phyloP scores from a whole-genome alignment of 305 asterid species.

The Fraxinus albicans region DNA sequence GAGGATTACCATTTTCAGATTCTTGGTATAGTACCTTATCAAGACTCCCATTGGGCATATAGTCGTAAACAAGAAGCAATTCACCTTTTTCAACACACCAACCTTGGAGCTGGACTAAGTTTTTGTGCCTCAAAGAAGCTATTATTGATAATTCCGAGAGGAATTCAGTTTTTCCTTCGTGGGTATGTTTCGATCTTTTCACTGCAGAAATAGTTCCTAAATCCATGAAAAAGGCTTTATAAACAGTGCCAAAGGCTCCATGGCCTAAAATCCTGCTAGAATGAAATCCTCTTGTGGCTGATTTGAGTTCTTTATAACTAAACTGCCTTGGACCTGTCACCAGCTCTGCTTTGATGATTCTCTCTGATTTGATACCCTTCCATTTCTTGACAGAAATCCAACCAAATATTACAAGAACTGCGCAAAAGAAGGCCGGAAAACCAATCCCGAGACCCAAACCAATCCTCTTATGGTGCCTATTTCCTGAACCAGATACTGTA shows the following conservation, averaged over 20 bases:
- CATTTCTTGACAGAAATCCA: constrained; percentile 35
- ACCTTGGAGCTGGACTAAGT: constrained; percentile 51
- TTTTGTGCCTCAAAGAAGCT: constrained; percentile 55
- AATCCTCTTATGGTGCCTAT: constrained; percentile 28
- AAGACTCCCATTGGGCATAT: constrained; percentile 53
- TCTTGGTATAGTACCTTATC: constrained; percentile 39
- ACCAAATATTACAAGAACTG: constrained; percentile 26
- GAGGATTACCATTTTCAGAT: constrained; percentile 5
- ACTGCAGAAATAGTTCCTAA: constrained; percentile 36
- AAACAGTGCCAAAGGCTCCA: constrained; percentile 56
- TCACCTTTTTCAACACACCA: constrained; percentile 56
- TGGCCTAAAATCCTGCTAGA: constrained; percentile 45
- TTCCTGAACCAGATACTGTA: constrained; percentile 28
- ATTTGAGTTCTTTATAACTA: constrained; percentile 37
- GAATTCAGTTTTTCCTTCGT: constrained; percentile 46
- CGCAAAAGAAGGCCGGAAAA: constrained; percentile 36
- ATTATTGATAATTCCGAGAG: constrained; percentile 45
- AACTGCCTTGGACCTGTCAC: constrained; percentile 46
- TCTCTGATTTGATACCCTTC: constrained; percentile 32
- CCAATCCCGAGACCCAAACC: constrained; percentile 48
- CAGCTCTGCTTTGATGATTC: constrained; percentile 33
- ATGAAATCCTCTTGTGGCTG: constrained; percentile 48
- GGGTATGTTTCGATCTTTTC: constrained; percentile 45
- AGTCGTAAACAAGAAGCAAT: constrained; percentile 47
- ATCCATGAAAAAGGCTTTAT: constrained; percentile 37